These are phyloP conservation scores for Ascochyta fabae DNA, from an alignment of 2,329 filamentous ascomycete genomes.

Conservation along the genomic window DNA sequence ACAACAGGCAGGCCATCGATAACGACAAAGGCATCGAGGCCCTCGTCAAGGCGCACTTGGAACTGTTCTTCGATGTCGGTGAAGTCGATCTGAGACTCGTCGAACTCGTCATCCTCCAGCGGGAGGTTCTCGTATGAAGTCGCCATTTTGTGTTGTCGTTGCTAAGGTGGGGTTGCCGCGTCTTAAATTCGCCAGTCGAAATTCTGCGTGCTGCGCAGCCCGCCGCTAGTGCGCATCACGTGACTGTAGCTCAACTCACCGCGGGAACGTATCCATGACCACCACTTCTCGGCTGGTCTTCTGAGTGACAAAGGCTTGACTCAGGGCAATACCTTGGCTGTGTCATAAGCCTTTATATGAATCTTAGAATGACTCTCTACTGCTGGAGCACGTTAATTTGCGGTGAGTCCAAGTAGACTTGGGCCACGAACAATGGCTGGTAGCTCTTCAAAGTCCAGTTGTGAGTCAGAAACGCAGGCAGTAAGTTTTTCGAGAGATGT, in stretches of 20 bases:
- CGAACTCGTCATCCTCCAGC: constrained; percentile 85
- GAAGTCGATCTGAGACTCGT: constrained; percentile 93
- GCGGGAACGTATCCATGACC: no score
- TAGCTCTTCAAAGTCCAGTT: background rate
- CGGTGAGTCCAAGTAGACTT: background rate
- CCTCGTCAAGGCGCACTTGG: constrained; percentile 94
- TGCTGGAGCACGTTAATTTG: background rate
- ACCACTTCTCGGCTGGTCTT: no score
- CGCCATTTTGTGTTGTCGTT: constrained; percentile 71
- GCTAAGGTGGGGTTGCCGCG: constrained; percentile 27
- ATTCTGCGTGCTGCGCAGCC: constrained; percentile 35
- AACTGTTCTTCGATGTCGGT: constrained; percentile 93
- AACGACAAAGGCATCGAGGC: constrained; percentile 94
- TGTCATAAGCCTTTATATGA: background rate
- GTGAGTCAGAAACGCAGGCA: background rate
- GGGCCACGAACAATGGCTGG: background rate
- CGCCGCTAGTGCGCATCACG: constrained; percentile 17
- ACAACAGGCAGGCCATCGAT: constrained; percentile 93
- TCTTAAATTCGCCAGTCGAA: constrained; percentile 29
- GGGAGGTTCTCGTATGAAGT: constrained; percentile 90
- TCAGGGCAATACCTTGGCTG: background rate
- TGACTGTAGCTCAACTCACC: background rate
- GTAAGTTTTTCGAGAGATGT: background rate
- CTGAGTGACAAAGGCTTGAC: background rate
- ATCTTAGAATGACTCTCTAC: background rate